Evolutionary conservation across 1,139 yeast species (phyloP), one percentile per base, ranked within the genome.

Genomic region (Kazachstania sp.): DNA sequence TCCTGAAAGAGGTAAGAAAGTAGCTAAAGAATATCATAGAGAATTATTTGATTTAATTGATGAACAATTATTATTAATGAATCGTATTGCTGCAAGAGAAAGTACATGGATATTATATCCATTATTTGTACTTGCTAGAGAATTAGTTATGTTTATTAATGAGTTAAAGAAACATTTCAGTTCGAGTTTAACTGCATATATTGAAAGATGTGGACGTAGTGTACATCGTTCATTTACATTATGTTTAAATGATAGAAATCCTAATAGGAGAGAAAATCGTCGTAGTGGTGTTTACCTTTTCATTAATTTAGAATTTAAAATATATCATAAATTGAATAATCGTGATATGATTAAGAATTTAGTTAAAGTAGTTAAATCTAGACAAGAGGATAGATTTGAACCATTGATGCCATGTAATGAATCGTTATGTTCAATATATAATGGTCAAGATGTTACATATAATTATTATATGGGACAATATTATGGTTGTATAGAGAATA

Each of bases 261-360:
- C 75, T 15, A 81, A 78, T 42, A 51, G 70, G 37, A 54, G 50
- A 1, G 58, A 59, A 30, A 76, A 82, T 49, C 84, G 86, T 57
- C 73, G 83, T 54, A 68, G 71, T 55, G 87, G 84, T 45, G 81
- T 86, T 26, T 86, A 84, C 62, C 81, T 76, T 63, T 83, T 88
- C 61, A 78, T 87, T 38, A 83, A 84, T 35, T 74, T 81, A 51
- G 75, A 90, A 51, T 79, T 90, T 60, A 78, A 78, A 55, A 73
- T 84, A 16, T 90, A 88, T 67, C 81, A 85, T 67, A 71, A 72
- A 56, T 71, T 88, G 58, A 74, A 77, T 48, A 86, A 85, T 57
- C 71, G 78, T 43, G 87, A 88, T 52, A 74, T 88, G 59, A 94
- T 95, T 16, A 82, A 81, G 56, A 84, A 87, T 46, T 74, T 87